A percentile compares a stretch with the other conserved stretches of the same genome.
Conservation (phyloP, 1,139 yeast genomes). For the Kodamaea alishanica region DNA sequence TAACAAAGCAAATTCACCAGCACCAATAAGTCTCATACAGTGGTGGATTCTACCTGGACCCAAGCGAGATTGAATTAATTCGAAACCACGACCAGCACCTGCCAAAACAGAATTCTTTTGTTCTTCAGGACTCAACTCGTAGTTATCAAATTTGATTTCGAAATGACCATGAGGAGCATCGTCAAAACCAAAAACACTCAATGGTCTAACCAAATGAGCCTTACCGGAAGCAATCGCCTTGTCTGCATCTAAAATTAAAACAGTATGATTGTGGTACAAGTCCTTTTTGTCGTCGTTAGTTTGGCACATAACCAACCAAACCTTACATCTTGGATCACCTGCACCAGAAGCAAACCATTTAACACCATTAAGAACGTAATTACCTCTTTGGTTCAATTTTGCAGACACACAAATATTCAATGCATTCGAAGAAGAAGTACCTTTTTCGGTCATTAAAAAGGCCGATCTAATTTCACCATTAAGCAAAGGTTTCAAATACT, state of each 20-base stretch:
- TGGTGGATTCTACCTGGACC: slow-evolving; percentile 77
- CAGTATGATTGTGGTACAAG: slow-evolving; percentile 55
- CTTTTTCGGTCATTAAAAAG: slow-evolving; percentile 68
- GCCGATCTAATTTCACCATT: slow-evolving; percentile 63
- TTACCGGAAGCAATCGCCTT: slow-evolving; percentile 50
- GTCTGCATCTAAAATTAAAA: slow-evolving; percentile 55
- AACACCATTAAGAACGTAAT: slow-evolving; percentile 58
- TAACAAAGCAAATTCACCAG: slow-evolving; percentile 58
- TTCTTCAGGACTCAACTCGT: slow-evolving; percentile 44
- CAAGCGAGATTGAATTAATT: slow-evolving; percentile 63
- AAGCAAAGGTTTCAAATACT: slow-evolving; percentile 55
- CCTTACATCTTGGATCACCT: slow-evolving; percentile 62
- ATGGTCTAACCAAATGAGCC: slow-evolving; percentile 52
- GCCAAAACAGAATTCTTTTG: slow-evolving; percentile 42
- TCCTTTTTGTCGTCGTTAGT: slow-evolving; percentile 37
- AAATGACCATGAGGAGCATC: slow-evolving; percentile 77
- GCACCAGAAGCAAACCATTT: slow-evolving; percentile 81
- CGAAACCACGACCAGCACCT: slow-evolving; percentile 60
- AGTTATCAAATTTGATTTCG: slow-evolving; percentile 54
- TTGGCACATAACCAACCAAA: slow-evolving; percentile 68
- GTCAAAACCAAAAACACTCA: slow-evolving; percentile 59
- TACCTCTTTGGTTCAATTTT: slow-evolving; percentile 37
- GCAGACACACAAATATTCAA: slow-evolving; percentile 58
- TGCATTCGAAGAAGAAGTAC: slow-evolving; percentile 65
- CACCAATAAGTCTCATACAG: slow-evolving; percentile 68